phyloP scores from a whole-genome alignment of 371 early-diverging fungal genomes.

The Mucor irregularis region DNA sequence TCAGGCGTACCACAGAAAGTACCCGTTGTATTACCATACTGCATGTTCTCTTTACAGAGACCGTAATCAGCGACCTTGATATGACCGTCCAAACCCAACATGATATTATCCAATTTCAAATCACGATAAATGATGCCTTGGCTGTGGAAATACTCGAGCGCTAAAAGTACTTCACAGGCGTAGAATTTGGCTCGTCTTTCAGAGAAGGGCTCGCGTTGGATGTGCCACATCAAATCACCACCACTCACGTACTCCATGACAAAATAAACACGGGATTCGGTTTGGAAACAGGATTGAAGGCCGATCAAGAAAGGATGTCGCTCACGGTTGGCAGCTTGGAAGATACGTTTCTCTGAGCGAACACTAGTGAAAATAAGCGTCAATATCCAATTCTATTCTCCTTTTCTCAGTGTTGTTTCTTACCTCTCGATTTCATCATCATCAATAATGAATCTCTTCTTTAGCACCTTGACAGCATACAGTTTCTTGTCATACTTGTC shows the following conservation, averaged over 20 bases:
- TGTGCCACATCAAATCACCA: slow-evolving; percentile 99
- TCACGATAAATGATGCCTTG: slow-evolving; percentile 56
- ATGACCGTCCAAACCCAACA: slow-evolving; percentile 84
- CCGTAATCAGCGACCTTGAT: slow-evolving; percentile 99
- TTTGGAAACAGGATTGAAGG: slow-evolving; percentile 95
- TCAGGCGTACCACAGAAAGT: slow-evolving; percentile 94
- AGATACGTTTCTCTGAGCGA: slow-evolving; percentile 92
- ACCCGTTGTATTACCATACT: slow-evolving; percentile 61
- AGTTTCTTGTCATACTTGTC: slow-evolving; percentile 79
- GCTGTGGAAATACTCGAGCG: slow-evolving; percentile 69
- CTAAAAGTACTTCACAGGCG: slow-evolving; percentile 95
- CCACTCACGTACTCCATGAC: slow-evolving; percentile 99
- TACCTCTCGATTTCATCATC: slow-evolving; percentile 90
- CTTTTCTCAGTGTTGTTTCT: neutral
- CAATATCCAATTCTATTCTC: neutral
- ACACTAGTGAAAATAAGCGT: neutral
- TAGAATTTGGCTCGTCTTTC: slow-evolving; percentile 93
- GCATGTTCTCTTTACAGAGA: slow-evolving; percentile 57
- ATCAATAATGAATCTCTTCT: slow-evolving; percentile 94
- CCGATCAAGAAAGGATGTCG: slow-evolving; percentile 98
- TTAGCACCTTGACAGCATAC: slow-evolving; percentile 97
- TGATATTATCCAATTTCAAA: slow-evolving; percentile 50
- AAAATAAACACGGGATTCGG: slow-evolving; percentile 93
- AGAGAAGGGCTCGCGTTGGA: slow-evolving; percentile 84
- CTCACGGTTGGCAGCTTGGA: slow-evolving; percentile 85